Evolutionary conservation across 805 yeast genomes (phyloP), one percentile per base, ranked within the genome.

Genomic region (Metschnikowia hibisci): DNA sequence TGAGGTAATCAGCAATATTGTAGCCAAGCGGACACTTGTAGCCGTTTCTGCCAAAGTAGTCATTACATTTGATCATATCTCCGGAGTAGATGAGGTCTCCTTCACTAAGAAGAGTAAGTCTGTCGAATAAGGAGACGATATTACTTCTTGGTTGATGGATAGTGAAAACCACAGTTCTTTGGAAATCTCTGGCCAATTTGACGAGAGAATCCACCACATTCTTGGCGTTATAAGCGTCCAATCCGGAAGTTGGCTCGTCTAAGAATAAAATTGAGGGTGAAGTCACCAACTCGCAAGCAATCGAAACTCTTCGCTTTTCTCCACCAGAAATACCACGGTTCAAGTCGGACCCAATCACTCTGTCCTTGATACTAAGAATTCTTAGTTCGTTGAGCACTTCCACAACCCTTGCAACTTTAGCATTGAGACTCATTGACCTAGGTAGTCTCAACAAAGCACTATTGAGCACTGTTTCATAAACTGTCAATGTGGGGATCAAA

Each of bases 141-240:
- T 93, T 93, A 44, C 96, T 87, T 57, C 99, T 76, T 9, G 99
- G 99, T 61, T 93, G 99, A 66, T 93, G 99, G 51, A 93, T 93
- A 0, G 99, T 88, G 60, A 93, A 84, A 2, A 93, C 79, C 38
- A 93, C 81, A 0, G 99, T 91, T 59, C 98, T 80, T 47, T 85
- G 82, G 62, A 82, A 86, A 54, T 81, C 84, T 45, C 81, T 74
- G 0, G 97, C 87, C 45, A 93, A 72, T 44, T 84, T 76, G 2
- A 86, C 91, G 34, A 93, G 72, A 47, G 88, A 77, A 47, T 89
- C 97, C 34, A 93, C 74, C 6, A 93, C 99, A 54, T 90, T 88
- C 57, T 79, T 81, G 0, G 99, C 98, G 64, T 90, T 91, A 60
- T 79, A 91, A 6, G 97, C 82, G 62, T 93, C 99, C 45, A 93